Percentiles rank a stretch among this genome's conserved stretches.
Conservation (phyloP, 441 rosid species). For the Erodium chrysanthum region DNA sequence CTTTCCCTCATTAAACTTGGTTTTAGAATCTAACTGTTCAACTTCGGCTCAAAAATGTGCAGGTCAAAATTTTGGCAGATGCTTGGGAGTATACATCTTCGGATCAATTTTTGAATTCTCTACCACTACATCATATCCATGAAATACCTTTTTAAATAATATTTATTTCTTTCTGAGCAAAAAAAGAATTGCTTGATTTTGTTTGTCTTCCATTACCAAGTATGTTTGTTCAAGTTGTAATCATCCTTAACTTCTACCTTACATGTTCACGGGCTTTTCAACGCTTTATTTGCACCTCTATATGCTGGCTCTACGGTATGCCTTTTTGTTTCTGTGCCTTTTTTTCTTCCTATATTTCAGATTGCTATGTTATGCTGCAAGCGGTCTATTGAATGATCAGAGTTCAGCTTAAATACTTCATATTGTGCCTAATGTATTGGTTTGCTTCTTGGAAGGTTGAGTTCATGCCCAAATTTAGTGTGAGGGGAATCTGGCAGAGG, state of each 20-base stretch:
- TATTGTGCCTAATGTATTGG: constrained; percentile 19
- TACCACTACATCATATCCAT: constrained; percentile 93
- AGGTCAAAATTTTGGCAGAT: constrained; percentile 72
- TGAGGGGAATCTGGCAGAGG: constrained; percentile 86
- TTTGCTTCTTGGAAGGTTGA: constrained; percentile 57
- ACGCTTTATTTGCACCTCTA: constrained; percentile 77
- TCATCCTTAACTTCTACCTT: constrained; percentile 41
- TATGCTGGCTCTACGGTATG: constrained; percentile 71
- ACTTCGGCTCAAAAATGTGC: constrained; percentile 27
- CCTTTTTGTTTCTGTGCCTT: constrained; percentile 11
- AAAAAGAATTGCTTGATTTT: neutral
- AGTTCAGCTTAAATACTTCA: constrained; percentile 13
- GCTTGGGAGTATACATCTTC: constrained; percentile 84
- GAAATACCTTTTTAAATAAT: neutral
- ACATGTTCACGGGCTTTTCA: constrained; percentile 95
- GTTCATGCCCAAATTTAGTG: constrained; percentile 88
- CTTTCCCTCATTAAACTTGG: constrained; percentile 6
- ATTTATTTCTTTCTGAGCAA: too few relatives aligned
- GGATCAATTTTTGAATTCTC: constrained; percentile 82
- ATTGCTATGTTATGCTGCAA: constrained; percentile 7
- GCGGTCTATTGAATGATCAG: constrained; percentile 9
- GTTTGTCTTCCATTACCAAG: neutral
- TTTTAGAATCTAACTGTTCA: constrained; percentile 9
- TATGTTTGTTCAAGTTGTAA: constrained; percentile 1
- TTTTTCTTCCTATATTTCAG: neutral